phyloP scores from a whole-genome alignment of 805 yeast genomes.

The Saturnispora gosingensis region DNA sequence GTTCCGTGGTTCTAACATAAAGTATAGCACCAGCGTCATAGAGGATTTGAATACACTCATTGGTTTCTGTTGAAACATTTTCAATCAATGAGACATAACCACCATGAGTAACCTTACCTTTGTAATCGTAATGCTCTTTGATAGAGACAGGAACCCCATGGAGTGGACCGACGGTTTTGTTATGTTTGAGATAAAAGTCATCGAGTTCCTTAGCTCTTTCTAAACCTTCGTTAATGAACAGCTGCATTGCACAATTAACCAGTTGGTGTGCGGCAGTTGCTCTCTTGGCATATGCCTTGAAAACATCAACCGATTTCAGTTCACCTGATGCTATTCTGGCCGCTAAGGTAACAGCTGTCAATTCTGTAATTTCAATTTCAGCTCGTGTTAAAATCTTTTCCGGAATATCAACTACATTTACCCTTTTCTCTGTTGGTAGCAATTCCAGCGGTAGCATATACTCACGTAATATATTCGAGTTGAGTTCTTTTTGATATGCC shows the following conservation, averaged over 20 bases:
- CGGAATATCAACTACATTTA: conserved; percentile 22
- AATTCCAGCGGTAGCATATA: conserved; percentile 12
- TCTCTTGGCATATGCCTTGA: conserved; percentile 39
- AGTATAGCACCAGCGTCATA: conserved; percentile 47
- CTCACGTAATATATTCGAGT: conserved; percentile 18
- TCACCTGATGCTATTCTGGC: conserved; percentile 31
- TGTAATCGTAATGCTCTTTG: conserved; percentile 46
- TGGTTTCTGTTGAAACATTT: conserved; percentile 32
- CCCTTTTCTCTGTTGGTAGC: conserved; percentile 17
- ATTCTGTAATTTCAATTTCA: conserved; percentile 38
- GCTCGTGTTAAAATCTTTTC: conserved; percentile 25
- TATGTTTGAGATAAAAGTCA: conserved; percentile 35
- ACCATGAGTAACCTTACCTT: conserved; percentile 43
- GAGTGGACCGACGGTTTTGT: conserved; percentile 44
- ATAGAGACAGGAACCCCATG: conserved; percentile 59
- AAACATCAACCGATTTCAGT: conserved; percentile 33
- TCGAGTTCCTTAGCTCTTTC: conserved; percentile 43
- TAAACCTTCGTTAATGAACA: conserved; percentile 40
- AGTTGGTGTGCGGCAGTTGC: conserved; percentile 42
- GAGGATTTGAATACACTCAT: conserved; percentile 33
- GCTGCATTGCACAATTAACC: conserved; percentile 39
- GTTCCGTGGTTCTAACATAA: conserved; percentile 47
- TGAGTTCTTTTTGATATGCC: conserved; percentile 24
- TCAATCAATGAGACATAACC: conserved; percentile 37
- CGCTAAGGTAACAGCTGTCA: conserved; percentile 27